A percentile compares a stretch with the other conserved stretches of the same genome.
These are phyloP conservation scores for Amyloporia xantha DNA, from an alignment of 768 basidiomycete genomes.

Conservation along the genomic window DNA sequence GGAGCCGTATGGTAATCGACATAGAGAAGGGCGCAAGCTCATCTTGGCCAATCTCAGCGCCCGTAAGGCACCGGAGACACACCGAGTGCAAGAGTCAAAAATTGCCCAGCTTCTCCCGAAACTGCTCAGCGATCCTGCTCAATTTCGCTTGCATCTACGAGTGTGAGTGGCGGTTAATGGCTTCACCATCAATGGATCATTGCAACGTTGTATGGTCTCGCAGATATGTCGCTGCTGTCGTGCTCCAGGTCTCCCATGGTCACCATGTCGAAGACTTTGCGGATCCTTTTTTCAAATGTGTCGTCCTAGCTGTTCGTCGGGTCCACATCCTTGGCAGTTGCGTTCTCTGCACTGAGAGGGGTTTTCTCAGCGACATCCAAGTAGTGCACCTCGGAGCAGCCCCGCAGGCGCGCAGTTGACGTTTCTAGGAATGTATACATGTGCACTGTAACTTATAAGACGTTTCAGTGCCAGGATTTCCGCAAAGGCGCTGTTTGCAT, in stretches of 20 bases:
- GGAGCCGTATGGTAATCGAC: conserved; percentile 15
- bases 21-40: conserved; percentile 12
- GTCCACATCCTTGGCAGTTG: not conserved
- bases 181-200: too few species aligned
- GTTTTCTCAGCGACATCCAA: conserved; percentile 19
- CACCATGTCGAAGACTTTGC: conserved; percentile 2
- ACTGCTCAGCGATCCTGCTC: not conserved
- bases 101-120: not conserved
- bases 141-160: not conserved
- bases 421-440: too few species aligned
- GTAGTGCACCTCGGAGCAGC: conserved; percentile 56
- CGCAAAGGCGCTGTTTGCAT: too few species aligned
- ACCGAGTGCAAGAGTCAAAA: not conserved
- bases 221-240: conserved; percentile 23
- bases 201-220: too few species aligned
- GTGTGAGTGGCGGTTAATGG: not conserved
- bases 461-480: too few species aligned
- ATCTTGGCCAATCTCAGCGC: conserved; percentile 1
- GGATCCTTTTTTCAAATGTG: conserved; percentile 21
- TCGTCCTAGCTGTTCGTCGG: conserved; percentile 2
- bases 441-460: too few species aligned
- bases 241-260: conserved; percentile 7
- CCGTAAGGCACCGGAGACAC: not conserved
- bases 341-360: not conserved
- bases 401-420: conserved; percentile 56